These are phyloP conservation scores for Gaeumannomyces tritici DNA, from an alignment of 2,329 filamentous ascomycete species.

Conservation along the genomic window DNA sequence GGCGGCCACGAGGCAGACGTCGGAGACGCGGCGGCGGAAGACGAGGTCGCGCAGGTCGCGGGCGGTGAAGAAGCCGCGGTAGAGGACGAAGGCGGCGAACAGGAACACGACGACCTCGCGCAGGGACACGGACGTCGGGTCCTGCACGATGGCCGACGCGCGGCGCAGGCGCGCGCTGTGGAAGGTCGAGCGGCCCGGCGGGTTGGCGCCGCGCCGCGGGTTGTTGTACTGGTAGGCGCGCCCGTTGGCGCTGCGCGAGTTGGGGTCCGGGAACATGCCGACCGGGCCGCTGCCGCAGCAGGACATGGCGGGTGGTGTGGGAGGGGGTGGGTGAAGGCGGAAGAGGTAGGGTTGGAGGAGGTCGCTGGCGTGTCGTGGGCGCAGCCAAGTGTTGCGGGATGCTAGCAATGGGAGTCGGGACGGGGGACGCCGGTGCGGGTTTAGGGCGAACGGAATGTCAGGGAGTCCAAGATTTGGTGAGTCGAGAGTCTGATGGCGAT, in stretches of 20 bases:
- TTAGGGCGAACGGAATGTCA: too few relatives aligned
- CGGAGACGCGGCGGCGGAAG: conserved; percentile 4
- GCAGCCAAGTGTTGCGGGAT: too few relatives aligned
- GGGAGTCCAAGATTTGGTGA: too few relatives aligned
- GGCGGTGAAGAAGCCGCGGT: conserved; percentile 3
- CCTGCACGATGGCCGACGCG: conserved; percentile 8
- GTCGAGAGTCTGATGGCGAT: too few relatives aligned
- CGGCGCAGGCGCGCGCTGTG: conserved; percentile 9
- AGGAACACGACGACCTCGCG: conserved; percentile 9
- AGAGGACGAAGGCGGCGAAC: conserved; percentile 6
- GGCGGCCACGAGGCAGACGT: conserved; percentile 5
- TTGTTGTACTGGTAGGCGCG: conserved; percentile 2
- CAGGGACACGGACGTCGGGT: conserved; percentile 7
- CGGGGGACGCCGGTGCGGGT: too few relatives aligned
- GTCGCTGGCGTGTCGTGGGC: neutral
- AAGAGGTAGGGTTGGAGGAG: neutral
- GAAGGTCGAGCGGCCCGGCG: conserved; percentile 7
- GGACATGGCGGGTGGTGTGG: neutral
- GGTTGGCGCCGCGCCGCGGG: neutral
- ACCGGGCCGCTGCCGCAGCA: conserved; percentile 1
- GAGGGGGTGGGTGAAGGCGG: neutral
- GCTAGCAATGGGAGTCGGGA: too few relatives aligned
- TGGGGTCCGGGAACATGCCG: conserved; percentile 4
- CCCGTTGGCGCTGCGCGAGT: neutral
- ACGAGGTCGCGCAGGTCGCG: conserved; percentile 5